phyloP scores from a whole-genome alignment of 1,284 basidiomycete genomes.

The Puccinia triticina region DNA sequence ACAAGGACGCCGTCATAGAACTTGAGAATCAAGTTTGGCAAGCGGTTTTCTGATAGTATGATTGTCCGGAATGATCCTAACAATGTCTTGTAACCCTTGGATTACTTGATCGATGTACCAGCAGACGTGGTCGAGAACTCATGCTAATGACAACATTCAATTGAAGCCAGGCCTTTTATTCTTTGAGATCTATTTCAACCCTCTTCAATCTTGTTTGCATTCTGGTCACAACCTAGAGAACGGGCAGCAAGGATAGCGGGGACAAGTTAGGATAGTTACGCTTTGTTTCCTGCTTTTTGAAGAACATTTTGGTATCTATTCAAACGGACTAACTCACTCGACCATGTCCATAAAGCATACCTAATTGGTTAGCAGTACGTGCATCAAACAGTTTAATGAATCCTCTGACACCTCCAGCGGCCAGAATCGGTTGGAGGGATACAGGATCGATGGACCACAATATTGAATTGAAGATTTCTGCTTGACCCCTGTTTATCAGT shows the following conservation, averaged over 20 bases:
- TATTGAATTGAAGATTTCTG: slow-evolving; percentile 23
- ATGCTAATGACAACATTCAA: slow-evolving; percentile 51
- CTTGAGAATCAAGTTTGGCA: slow-evolving; percentile 54
- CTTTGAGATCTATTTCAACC: neutral
- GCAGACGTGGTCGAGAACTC: slow-evolving; percentile 54
- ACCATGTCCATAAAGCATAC: slow-evolving; percentile 27
- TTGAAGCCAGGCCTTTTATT: slow-evolving; percentile 33
- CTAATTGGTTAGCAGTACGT: slow-evolving; percentile 1
- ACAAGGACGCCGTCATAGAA: slow-evolving; percentile 62
- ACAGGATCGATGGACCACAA: slow-evolving; percentile 33
- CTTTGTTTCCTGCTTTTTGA: no score
- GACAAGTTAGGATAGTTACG: neutral
- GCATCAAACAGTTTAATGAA: slow-evolving; percentile 19
- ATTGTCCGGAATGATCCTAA: slow-evolving; percentile 54
- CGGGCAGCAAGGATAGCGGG: neutral
- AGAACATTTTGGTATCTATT: neutral
- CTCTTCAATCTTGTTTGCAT: slow-evolving; percentile 21
- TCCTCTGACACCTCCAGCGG: slow-evolving; percentile 24
- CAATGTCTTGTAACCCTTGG: slow-evolving; percentile 62
- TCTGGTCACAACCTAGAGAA: slow-evolving; percentile 19
- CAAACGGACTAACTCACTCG: neutral
- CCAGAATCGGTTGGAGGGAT: slow-evolving; percentile 23
- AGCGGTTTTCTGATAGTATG: slow-evolving; percentile 15
- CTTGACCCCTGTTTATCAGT: neutral
- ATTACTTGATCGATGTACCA: slow-evolving; percentile 61